Percentiles rank a stretch among this genome's conserved stretches.
Conservation (phyloP, 208 protist species). For the Endotrypanum monterogeii region DNA sequence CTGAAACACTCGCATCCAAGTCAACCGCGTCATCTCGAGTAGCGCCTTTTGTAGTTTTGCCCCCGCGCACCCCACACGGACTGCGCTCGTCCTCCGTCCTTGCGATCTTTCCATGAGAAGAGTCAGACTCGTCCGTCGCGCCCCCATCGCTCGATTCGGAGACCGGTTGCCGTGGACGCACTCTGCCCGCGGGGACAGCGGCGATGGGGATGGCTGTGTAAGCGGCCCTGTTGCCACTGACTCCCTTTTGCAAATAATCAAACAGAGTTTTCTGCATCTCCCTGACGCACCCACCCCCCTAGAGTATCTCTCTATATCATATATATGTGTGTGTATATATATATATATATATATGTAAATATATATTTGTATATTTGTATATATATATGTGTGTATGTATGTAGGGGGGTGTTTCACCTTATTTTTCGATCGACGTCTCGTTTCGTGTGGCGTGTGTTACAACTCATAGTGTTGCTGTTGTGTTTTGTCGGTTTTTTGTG, state of each 20-base stretch:
- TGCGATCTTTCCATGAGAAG: background rate
- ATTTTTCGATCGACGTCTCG: too few relatives aligned
- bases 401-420: too few relatives aligned
- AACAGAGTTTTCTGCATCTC: constrained; percentile 34
- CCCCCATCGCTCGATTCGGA: background rate
- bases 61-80: background rate
- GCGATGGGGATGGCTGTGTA: background rate
- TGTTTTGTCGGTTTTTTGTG: too few relatives aligned
- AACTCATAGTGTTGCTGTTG: too few relatives aligned
- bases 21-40: constrained; percentile 1
- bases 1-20: constrained; percentile 1
- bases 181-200: background rate
- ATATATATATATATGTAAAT: background rate
- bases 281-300: too few relatives aligned
- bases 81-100: background rate
- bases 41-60: background rate
- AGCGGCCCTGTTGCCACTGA: background rate
- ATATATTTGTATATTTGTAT: background rate
- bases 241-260: constrained; percentile 18
- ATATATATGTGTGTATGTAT: too few relatives aligned
- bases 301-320: background rate
- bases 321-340: background rate
- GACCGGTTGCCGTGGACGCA: background rate
- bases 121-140: background rate
- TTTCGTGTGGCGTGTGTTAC: too few relatives aligned